These are phyloP conservation scores for Candida maltosa DNA, from an alignment of 805 yeast genomes.

Conservation along the genomic window DNA sequence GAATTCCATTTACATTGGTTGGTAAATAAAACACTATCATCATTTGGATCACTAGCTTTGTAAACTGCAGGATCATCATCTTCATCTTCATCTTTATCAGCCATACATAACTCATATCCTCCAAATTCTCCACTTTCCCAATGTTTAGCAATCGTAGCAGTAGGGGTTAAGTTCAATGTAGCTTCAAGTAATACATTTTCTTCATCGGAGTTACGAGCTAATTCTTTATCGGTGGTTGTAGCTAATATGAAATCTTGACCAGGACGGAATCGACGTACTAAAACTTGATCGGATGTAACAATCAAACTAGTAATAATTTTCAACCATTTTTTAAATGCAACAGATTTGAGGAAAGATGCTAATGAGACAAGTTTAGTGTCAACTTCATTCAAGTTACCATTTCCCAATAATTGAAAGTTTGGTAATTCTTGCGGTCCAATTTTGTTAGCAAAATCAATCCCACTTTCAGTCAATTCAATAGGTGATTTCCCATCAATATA, in stretches of 20 bases:
- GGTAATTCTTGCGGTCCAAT: constrained; percentile 52
- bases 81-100: constrained; percentile 45
- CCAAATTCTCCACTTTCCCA: constrained; percentile 93
- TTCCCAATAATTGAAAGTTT: constrained; percentile 44
- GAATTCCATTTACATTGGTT: constrained; percentile 83
- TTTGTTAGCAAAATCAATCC: constrained; percentile 26
- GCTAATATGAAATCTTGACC: constrained; percentile 94
- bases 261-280: constrained; percentile 87
- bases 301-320: constrained; percentile 56
- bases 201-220: constrained; percentile 34
- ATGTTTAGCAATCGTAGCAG: constrained; percentile 47
- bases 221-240: constrained; percentile 49
- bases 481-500: constrained; percentile 67
- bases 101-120: constrained; percentile 91
- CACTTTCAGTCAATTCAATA: constrained; percentile 27
- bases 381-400: constrained; percentile 11
- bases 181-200: constrained; percentile 63
- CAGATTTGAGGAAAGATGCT: constrained; percentile 56
- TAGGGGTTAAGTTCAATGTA: constrained; percentile 77
- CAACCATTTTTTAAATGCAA: constrained; percentile 69
- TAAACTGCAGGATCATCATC: constrained; percentile 87
- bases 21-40: constrained; percentile 74
- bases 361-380: constrained; percentile 49
- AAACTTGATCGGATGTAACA: constrained; percentile 61
- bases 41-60: constrained; percentile 49